phyloP scores from a whole-genome alignment of 148 eudicot species.

The Heliosperma pusillum region DNA sequence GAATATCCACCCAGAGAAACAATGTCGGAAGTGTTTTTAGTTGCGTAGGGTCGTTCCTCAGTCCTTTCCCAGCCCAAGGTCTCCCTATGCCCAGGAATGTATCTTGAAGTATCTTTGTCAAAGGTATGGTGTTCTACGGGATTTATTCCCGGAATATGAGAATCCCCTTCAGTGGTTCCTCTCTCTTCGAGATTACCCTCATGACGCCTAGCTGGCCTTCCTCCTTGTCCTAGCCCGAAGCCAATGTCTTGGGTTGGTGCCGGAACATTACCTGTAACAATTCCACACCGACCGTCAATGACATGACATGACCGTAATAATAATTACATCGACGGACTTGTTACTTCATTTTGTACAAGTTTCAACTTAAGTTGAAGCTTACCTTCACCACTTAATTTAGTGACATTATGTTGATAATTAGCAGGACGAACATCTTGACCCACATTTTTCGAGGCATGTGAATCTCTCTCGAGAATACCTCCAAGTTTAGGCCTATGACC shows the following conservation, averaged over 20 bases:
- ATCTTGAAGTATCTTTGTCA: too few species aligned
- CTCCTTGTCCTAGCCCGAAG: constrained; percentile 15
- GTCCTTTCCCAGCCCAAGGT: too few species aligned
- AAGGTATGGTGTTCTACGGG: too few species aligned
- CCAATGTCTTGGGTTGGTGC: constrained; percentile 5
- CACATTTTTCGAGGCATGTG: not conserved
- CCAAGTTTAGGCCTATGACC: constrained; percentile 18
- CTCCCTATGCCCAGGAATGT: too few species aligned
- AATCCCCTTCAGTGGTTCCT: not conserved
- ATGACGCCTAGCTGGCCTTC: constrained; percentile 11
- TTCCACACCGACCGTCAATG: too few species aligned
- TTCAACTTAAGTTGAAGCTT: too few species aligned
- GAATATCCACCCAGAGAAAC: not conserved
- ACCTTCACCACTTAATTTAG: too few species aligned
- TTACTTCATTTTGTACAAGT: too few species aligned
- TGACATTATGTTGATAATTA: not conserved
- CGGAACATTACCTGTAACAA: not conserved
- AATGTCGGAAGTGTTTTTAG: not conserved
- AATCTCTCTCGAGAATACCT: constrained; percentile 10
- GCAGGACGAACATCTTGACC: not conserved
- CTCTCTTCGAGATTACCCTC: constrained; percentile 14
- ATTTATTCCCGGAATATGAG: too few species aligned
- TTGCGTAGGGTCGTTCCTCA: constrained; percentile 30
- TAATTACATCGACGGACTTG: too few species aligned
- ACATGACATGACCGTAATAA: too few species aligned